These are phyloP conservation scores for Platanus orientalis DNA, from an alignment of 164 flowering plant species.

Conservation along the genomic window DNA sequence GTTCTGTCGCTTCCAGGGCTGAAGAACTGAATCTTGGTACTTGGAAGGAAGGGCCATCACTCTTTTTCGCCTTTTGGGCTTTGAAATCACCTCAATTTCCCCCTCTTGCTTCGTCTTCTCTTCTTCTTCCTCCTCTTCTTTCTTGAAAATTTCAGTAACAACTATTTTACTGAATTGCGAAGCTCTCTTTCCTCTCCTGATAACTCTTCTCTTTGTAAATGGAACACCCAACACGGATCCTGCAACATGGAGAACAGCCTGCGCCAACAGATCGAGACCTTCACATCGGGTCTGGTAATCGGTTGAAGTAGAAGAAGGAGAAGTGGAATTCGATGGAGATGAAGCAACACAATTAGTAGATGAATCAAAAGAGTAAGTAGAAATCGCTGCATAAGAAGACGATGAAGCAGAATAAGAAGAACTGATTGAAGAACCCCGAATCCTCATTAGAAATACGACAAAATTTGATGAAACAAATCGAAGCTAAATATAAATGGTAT, in stretches of 20 bases:
- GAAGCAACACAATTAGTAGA: slow-evolving; percentile 9
- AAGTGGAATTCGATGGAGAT: slow-evolving; percentile 8
- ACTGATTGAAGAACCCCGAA: slow-evolving; percentile 15
- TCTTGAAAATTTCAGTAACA: slow-evolving; percentile 9
- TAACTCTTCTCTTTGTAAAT: slow-evolving; percentile 37
- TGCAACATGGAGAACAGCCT: slow-evolving; percentile 34
- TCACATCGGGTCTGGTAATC: slow-evolving; percentile 26
- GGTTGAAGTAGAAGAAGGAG: slow-evolving; percentile 10
- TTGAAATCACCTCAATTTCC: slow-evolving; percentile 15
- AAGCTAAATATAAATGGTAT: slow-evolving; percentile 10
- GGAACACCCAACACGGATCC: slow-evolving; percentile 44
- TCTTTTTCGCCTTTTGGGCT: slow-evolving; percentile 23
- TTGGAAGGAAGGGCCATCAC: slow-evolving; percentile 38
- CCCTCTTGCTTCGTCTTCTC: slow-evolving; percentile 5
- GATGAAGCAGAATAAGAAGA: slow-evolving; percentile 20
- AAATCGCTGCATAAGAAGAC: slow-evolving; percentile 16
- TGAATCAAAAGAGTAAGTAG: slow-evolving; percentile 10
- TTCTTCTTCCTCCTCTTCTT: not conserved
- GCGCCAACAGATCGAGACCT: slow-evolving; percentile 50
- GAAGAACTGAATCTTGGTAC: slow-evolving; percentile 43
- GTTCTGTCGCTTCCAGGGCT: slow-evolving; percentile 33
- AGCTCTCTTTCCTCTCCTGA: slow-evolving; percentile 32
- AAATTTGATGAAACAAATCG: not conserved
- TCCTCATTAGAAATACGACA: slow-evolving; percentile 18
- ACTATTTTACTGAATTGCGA: slow-evolving; percentile 21